Evolutionary conservation across 768 basidiomycete genomes (phyloP).

Genomic region (Hygrophorus pudorinus): DNA sequence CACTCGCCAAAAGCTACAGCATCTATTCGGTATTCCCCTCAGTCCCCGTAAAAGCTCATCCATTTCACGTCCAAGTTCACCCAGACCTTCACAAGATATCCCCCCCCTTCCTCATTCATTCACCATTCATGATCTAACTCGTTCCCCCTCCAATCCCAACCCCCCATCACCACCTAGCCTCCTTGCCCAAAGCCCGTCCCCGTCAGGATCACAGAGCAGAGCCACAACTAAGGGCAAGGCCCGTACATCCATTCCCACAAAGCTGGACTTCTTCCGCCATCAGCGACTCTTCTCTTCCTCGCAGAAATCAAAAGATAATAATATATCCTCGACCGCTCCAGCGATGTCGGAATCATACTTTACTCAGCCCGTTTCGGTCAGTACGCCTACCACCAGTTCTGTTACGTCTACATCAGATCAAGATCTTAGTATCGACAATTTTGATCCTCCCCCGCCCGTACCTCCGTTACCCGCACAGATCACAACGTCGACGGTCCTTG

Average conservation of each 20-base stretch:
- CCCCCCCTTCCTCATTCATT: conserved; percentile 16
- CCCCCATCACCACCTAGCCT: conserved; percentile 11
- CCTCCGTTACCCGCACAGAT: too few species aligned
- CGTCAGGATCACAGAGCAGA: conserved; percentile 9
- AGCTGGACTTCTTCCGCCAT: conserved; percentile 2
- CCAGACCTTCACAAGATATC: conserved; percentile 14
- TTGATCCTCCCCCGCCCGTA: too few species aligned
- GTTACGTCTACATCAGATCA: too few species aligned
- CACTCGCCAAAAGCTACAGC: conserved; percentile 32
- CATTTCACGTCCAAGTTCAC: conserved; percentile 21
- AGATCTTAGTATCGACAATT: too few species aligned
- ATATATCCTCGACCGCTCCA: background rate
- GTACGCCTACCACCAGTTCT: too few species aligned
- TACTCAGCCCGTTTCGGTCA: too few species aligned
- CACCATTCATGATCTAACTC: conserved; percentile 1
- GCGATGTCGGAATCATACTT: conserved; percentile 2
- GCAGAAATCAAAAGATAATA: conserved; percentile 1
- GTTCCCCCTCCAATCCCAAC: conserved; percentile 19
- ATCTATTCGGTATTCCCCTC: conserved; percentile 35
- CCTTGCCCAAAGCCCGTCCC: conserved; percentile 12
- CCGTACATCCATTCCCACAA: conserved; percentile 2
- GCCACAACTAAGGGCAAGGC: conserved; percentile 1
- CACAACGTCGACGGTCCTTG: background rate
- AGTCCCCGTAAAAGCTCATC: conserved; percentile 29
- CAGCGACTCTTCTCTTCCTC: background rate